Evolutionary conservation across 352 stramenopile species (phyloP), one percentile per base, ranked within the genome.

Genomic region (Pythium plurisporium): DNA sequence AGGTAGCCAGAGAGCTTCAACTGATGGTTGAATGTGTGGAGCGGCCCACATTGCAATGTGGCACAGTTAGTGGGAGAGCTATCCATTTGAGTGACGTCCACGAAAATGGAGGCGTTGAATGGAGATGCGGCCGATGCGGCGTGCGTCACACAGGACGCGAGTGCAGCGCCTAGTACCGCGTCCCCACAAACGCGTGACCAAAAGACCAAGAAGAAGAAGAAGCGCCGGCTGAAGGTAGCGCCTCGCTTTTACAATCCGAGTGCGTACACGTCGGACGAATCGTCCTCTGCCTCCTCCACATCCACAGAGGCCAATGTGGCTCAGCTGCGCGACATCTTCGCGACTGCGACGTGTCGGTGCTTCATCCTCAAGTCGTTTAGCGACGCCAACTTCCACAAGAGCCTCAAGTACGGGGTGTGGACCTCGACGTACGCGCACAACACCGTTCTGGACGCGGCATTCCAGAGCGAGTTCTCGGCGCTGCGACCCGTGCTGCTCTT

Each of bases 281-380:
- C 31, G 31, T 37, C 31, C 8, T 14, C 31, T 37, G 31, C 31
- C n/a, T 38, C 33, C 33, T 15, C 33, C 11, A 44, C 11, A 43
- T 61, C 15, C 27, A 53, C 40, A 15, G 66, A 82, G 26, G 12
- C 14, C 45, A 69, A 71, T 37, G 68, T 59, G 43, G 53, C 73
- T 26, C 56, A 82, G 20, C 65, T 86, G 53, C 77, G 64, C 26
- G 74, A 87, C 20, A 55, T 86, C 9, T 86, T 87, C 44, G 79
- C 62, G 20, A 79, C 67, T 27, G 58, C 74, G 27, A 92, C 74
- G 20, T 89, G 78, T 55, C 78, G 79, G 25, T 93, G 80, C 64
- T 93, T 93, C 50, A 79, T 93, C 44, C 66, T 91, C 64, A 93
- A 93, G 64, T 89, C 76, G 20, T 93, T 93, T 55, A 93, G 82